Evolutionary conservation across 345 rosid genomes (phyloP), one percentile per base, ranked within the genome.

Genomic region (Nasturtium officinale): DNA sequence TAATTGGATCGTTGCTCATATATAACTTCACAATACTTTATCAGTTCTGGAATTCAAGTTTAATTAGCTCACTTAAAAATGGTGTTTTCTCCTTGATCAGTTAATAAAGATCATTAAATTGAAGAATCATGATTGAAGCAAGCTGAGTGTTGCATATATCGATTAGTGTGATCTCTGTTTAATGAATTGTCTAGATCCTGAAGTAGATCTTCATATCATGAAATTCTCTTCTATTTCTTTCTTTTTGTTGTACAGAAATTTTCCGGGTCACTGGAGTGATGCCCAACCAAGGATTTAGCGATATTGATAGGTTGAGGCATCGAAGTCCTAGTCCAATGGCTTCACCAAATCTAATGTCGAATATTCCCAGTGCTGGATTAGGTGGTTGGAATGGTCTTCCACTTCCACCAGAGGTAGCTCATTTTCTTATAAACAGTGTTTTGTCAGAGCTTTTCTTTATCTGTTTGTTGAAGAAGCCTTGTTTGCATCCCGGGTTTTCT

Each of bases 291-390:
- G 98, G 90, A 9, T 90, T 86, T 79, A 87, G 85, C 21, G 96
- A 92, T 74, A 73, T 89, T 54, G 98, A 92, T 82, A 74, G 96
- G 78, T 69, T 92, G 78, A 73, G 96, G 69, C 92, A 92, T 76
- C 87, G 98, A 83, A 92, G 96, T 79, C 96, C 98, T 21, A 89
- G 98, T 82, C 98, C 98, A 63, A 90, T 92, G 98, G 96, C 96
- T 73, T 90, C 98, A 81, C 91, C 98, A 57, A 90, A 83, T 75
- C 88, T 83, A 18, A 83, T 90, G 67, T 84, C 98, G 38, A 87
- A 84, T 78, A 87, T 82, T 84, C 70, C 85, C 5, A 89, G 91
- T 62, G 69, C 85, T 33, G 86, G 90, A 64, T 77, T 90, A 73
- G 83, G 90, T 37, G 82, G 89, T 68, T 90, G 96, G 98, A 92